phyloP scores from a whole-genome alignment of 176 grass and related monocot genomes.

The Luzula sylvatica region DNA sequence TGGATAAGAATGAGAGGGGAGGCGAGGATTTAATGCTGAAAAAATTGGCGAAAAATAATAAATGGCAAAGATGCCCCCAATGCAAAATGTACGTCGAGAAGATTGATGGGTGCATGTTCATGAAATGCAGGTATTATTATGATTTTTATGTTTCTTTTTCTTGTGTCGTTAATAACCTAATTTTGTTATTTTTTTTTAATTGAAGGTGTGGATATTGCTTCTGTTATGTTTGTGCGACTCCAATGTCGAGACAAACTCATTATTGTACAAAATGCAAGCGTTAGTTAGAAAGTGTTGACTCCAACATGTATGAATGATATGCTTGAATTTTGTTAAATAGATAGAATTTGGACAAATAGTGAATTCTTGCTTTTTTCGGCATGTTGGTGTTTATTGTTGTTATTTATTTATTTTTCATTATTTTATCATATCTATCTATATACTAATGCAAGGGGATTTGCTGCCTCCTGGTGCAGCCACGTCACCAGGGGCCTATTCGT shows the following conservation, averaged over 20 bases:
- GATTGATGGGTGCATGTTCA: constrained; percentile 39
- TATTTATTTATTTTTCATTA: too few species aligned
- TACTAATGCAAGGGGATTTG: too few species aligned
- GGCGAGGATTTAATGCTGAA: constrained; percentile 44
- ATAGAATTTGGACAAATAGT: too few species aligned
- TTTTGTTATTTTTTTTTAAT: neutral
- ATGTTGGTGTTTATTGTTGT: too few species aligned
- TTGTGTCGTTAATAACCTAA: neutral
- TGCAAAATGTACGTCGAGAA: constrained; percentile 82
- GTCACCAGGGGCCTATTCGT: too few species aligned
- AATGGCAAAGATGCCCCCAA: constrained; percentile 71
- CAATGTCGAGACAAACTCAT: constrained; percentile 46
- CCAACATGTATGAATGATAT: too few species aligned
- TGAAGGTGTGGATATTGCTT: constrained; percentile 57
- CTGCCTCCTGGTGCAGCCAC: too few species aligned
- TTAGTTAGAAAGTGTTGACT: too few species aligned
- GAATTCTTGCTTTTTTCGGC: too few species aligned
- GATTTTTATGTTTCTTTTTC: neutral
- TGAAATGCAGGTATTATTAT: constrained; percentile 50
- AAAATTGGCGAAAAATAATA: constrained; percentile 33
- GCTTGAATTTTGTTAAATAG: too few species aligned
- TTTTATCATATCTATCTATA: too few species aligned
- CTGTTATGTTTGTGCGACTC: constrained; percentile 62
- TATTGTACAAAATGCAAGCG: constrained; percentile 28
- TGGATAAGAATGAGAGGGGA: constrained; percentile 32